phyloP scores from a whole-genome alignment of 192 early-diverging fungal species.

The Backusella australiensis region DNA sequence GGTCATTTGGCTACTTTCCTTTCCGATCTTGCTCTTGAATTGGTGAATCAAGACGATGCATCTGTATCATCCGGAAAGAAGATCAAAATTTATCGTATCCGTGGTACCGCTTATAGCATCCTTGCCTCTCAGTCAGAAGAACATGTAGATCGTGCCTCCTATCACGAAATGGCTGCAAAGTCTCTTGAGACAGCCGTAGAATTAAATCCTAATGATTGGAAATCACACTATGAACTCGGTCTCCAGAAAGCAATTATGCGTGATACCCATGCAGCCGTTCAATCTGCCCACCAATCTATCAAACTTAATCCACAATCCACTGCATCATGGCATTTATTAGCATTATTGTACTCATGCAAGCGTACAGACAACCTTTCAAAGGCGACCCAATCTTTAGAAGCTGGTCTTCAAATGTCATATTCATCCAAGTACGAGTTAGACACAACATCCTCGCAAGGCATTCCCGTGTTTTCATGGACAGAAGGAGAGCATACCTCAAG shows the following conservation, averaged over 20 bases:
- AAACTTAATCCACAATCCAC: conserved; percentile 50
- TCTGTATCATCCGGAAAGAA: not conserved
- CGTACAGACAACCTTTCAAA: conserved; percentile 57
- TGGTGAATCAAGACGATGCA: not conserved
- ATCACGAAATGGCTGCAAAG: not conserved
- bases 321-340: conserved; percentile 72
- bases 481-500: conserved; percentile 53
- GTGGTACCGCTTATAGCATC: not conserved
- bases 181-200: conserved; percentile 47
- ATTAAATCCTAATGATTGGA: conserved; percentile 44
- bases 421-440: conserved; percentile 44
- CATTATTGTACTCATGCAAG: conserved; percentile 56
- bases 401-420: conserved; percentile 42
- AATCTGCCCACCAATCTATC: conserved; percentile 53
- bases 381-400: conserved; percentile 61
- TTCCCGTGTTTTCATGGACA: conserved; percentile 24
- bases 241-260: conserved; percentile 64
- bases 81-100: not conserved
- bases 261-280: conserved; percentile 53
- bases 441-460: not conserved
- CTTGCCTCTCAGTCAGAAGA: conserved; percentile 13
- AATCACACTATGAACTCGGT: conserved; percentile 60
- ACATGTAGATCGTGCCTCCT: not conserved
- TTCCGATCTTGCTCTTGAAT: not conserved
- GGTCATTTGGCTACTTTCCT: not conserved